Evolutionary conservation across 441 rosid species (phyloP).

Genomic region (Arabidopsis lyrata): DNA sequence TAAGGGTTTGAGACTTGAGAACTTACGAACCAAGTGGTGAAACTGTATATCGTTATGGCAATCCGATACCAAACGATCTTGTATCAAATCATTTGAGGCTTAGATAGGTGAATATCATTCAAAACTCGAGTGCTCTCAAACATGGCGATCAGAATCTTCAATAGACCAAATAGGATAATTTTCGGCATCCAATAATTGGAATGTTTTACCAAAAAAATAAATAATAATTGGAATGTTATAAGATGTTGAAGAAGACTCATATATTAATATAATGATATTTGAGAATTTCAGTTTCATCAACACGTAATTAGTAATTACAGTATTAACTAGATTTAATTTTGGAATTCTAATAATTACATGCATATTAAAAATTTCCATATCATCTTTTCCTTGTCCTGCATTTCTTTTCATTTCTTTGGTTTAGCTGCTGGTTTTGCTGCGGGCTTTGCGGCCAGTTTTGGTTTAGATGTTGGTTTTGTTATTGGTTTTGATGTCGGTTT

Average conservation of each 20-base stretch:
- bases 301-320: neutral
- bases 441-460: neutral
- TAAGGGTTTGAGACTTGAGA: neutral
- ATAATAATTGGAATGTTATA: neutral
- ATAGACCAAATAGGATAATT: neutral
- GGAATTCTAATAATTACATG: neutral
- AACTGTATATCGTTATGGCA: neutral
- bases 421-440: neutral
- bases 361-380: neutral
- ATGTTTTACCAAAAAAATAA: neutral
- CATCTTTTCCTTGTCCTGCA: neutral
- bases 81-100: neutral
- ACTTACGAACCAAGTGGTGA: slow-evolving; percentile 3
- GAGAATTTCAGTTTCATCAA: neutral
- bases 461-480: neutral
- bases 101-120: neutral
- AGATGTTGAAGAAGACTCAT: slow-evolving; percentile 1
- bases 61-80: neutral
- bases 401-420: neutral
- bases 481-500: neutral
- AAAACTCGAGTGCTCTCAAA: neutral
- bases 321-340: neutral
- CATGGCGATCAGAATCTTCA: neutral
- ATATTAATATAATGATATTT: neutral
- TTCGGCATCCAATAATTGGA: neutral